Conservation (phyloP, 2,329 filamentous ascomycete genomes). For the Trichoderma citrinoviride region DNA sequence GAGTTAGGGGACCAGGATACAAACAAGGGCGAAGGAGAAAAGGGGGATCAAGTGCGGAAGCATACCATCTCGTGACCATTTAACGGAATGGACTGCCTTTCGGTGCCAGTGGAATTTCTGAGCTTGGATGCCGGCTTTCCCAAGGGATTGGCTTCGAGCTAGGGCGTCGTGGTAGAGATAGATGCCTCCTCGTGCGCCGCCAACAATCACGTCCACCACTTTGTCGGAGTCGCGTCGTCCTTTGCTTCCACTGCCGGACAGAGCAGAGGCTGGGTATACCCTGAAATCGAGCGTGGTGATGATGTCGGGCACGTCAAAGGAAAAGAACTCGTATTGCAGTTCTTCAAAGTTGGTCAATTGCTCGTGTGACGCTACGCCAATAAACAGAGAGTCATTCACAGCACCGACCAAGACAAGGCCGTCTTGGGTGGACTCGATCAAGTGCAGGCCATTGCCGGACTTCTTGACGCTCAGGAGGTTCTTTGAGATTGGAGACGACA, state of each 20-base stretch:
- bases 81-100: slow-evolving; percentile 75
- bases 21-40: not conserved
- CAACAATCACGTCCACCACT: slow-evolving; percentile 72
- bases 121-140: slow-evolving; percentile 48
- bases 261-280: slow-evolving; percentile 31
- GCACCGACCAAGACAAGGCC: slow-evolving; percentile 55
- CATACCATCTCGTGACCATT: slow-evolving; percentile 88
- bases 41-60: not conserved
- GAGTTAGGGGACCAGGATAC: slow-evolving; percentile 31
- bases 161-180: slow-evolving; percentile 78
- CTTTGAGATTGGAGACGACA: slow-evolving; percentile 34
- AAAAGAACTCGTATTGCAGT: slow-evolving; percentile 54
- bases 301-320: slow-evolving; percentile 59
- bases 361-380: slow-evolving; percentile 32
- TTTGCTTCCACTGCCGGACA: slow-evolving; percentile 25
- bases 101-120: slow-evolving; percentile 90
- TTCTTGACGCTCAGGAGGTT: slow-evolving; percentile 39
- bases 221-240: slow-evolving; percentile 31
- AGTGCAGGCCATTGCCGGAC: slow-evolving; percentile 36
- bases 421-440: slow-evolving; percentile 50
- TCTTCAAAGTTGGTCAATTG: slow-evolving; percentile 28
- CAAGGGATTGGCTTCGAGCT: slow-evolving; percentile 50
- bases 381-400: slow-evolving; percentile 38
- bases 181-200: slow-evolving; percentile 72
- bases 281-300: slow-evolving; percentile 67